Percentiles rank a stretch among this genome's conserved stretches.
phyloP scores from a whole-genome alignment of 176 grass and related monocot species.

The Eleusine coracana region DNA sequence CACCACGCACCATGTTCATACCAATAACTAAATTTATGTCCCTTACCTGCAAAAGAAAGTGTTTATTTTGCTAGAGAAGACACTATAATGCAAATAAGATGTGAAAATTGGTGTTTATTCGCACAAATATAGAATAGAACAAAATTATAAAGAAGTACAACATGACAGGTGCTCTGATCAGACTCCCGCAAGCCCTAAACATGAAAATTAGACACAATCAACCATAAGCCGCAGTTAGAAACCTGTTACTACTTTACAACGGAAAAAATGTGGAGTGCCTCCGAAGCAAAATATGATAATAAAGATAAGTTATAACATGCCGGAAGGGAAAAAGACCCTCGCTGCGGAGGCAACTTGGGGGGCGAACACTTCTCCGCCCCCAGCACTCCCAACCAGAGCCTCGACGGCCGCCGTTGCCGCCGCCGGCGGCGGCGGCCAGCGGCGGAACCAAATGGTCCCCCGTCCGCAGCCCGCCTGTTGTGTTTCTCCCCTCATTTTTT shows the following conservation, averaged over 20 bases:
- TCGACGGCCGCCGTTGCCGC: no score
- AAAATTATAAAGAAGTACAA: conserved; percentile 19
- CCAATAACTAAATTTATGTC: conserved; percentile 97
- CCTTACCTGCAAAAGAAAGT: conserved; percentile 59
- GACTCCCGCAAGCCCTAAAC: neutral
- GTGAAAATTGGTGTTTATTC: neutral
- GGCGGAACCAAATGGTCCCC: no score
- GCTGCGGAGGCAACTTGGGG: no score
- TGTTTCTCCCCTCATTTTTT: no score
- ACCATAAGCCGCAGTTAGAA: neutral
- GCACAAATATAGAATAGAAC: neutral
- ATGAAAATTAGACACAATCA: neutral
- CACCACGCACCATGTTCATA: conserved; percentile 63
- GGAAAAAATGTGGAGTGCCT: neutral
- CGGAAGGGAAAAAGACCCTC: no score
- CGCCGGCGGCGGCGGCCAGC: no score
- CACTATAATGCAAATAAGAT: neutral
- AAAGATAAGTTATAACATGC: neutral
- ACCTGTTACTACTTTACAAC: neutral
- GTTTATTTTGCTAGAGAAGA: conserved; percentile 11
- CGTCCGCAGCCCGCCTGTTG: no score
- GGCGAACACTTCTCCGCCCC: no score
- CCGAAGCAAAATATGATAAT: neutral
- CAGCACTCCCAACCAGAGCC: no score
- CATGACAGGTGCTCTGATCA: conserved; percentile 23